Evolutionary conservation across 257 asterid genomes (phyloP), one percentile per base, ranked within the genome.

Genomic region (Plantago elongata): DNA sequence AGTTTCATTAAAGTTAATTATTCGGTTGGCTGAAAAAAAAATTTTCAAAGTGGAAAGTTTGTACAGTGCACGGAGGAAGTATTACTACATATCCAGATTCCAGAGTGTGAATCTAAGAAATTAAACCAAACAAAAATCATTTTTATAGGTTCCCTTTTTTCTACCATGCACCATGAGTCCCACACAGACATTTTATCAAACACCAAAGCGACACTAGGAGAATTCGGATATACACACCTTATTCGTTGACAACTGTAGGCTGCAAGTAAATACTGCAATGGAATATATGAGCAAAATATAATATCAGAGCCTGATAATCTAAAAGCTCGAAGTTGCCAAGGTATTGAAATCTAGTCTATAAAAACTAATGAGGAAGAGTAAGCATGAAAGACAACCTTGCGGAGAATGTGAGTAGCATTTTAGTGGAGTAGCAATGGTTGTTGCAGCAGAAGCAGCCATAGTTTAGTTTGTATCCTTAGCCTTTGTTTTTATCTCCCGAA

Each of bases 171-270:
- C 1, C 49, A 42, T 22, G 22, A 58, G 37, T 38, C 45, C 44
- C 56, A 1, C 14, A 11, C 12, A 3, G 77, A 16, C 95, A 86
- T 82, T 80, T 62, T 14, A 62, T 76, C 96, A 66, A 85, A 83
- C 86, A 86, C 76, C 59, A 68, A 11, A 14, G 43, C 60, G 15
- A 34, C 82, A 60, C 42, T 46, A 64, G 27, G 48, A 55, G 51
- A 8, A 27, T 46, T 8, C 27, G 13, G 16, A 51, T 42, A 44
- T 16, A 63, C 69, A 4, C 45, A 90, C 98, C 96, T 88, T 77
- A 51, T 62, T 78, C 67, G 48, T 83, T 45, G 70, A 69, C 72
- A 71, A 72, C 0, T 54, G 79, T 52, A 84, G 70, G 69, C 71
- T 63, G 38, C 74, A 75, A 9, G 13, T 47, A 47, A 47, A 47